Conservation (phyloP, 495 filamentous ascomycete species). For the Aspergillus nidulans region DNA sequence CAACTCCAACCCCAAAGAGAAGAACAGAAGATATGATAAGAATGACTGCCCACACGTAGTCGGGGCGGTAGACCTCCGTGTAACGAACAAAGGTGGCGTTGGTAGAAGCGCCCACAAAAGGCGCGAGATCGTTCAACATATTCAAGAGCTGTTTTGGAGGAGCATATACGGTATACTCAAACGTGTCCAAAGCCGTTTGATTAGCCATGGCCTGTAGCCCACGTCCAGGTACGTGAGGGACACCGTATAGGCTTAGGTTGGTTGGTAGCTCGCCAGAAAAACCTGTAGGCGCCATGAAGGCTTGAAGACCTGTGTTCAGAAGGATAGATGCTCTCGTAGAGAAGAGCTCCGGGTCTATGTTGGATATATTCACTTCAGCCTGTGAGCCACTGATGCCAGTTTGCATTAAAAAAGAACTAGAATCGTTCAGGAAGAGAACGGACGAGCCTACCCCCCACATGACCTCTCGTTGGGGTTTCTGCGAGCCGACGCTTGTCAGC, state of each 20-base stretch:
- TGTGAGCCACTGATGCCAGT: background rate
- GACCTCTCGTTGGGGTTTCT: background rate
- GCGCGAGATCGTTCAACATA: background rate
- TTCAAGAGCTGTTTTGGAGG: background rate
- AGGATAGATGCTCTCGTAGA: constrained; percentile 10
- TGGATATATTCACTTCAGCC: background rate
- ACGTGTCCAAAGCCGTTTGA: background rate
- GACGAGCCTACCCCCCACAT: constrained; percentile 3
- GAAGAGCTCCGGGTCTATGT: background rate
- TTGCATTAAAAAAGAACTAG: background rate
- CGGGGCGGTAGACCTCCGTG: constrained; percentile 13
- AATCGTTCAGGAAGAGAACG: constrained; percentile 9
- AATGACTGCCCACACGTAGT: constrained; percentile 8
- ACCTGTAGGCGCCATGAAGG: constrained; percentile 13
- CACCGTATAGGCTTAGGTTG: constrained; percentile 12
- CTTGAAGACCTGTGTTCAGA: constrained; percentile 15
- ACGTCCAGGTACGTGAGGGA: constrained; percentile 2
- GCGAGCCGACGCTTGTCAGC: background rate
- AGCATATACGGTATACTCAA: background rate
- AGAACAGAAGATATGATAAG: constrained; percentile 6
- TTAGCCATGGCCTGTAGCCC: background rate
- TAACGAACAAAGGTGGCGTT: constrained; percentile 9
- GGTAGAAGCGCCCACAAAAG: constrained; percentile 14
- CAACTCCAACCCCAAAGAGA: constrained; percentile 1
- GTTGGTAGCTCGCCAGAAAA: constrained; percentile 13